A percentile compares a stretch with the other conserved stretches of the same genome.
Evolutionary conservation across 2,329 filamentous ascomycete species (phyloP).

Genomic region (Ophiostoma australiae): DNA sequence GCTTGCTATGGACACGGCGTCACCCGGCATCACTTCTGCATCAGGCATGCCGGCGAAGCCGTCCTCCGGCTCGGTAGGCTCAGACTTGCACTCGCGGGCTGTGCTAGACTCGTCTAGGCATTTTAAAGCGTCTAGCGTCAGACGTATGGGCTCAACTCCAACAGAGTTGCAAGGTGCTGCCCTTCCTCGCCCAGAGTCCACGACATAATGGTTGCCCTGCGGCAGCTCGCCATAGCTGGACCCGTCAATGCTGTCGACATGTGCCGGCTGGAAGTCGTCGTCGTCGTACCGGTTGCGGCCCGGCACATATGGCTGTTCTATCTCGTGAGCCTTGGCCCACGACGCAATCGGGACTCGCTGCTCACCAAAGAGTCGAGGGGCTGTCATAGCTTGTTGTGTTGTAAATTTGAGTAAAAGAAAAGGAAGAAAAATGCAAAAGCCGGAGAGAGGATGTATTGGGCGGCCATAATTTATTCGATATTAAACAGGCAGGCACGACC

Average conservation of each 20-base stretch:
- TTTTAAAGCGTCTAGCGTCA: background rate
- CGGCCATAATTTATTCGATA: background rate
- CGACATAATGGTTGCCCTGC: background rate
- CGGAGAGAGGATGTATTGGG: background rate
- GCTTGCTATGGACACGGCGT: background rate
- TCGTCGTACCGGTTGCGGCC: slow-evolving; percentile 12
- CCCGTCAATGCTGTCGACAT: background rate
- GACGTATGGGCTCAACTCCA: background rate
- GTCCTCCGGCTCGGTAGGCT: background rate
- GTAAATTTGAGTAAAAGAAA: background rate
- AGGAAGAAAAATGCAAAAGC: background rate
- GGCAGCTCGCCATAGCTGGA: background rate
- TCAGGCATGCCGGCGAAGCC: background rate
- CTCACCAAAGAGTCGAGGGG: slow-evolving; percentile 6
- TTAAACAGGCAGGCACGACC: background rate
- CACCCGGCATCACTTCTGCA: background rate
- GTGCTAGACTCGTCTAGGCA: background rate
- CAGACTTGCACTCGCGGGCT: background rate
- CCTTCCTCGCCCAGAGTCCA: background rate
- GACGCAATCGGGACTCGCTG: slow-evolving; percentile 5
- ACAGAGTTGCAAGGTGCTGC: background rate
- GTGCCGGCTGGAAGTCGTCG: slow-evolving; percentile 12
- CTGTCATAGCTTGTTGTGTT: background rate
- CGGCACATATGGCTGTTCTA: background rate
- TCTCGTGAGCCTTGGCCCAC: background rate